Evolutionary conservation across 495 filamentous ascomycete genomes (phyloP).

Genomic region (Stereocaulon alpinum): DNA sequence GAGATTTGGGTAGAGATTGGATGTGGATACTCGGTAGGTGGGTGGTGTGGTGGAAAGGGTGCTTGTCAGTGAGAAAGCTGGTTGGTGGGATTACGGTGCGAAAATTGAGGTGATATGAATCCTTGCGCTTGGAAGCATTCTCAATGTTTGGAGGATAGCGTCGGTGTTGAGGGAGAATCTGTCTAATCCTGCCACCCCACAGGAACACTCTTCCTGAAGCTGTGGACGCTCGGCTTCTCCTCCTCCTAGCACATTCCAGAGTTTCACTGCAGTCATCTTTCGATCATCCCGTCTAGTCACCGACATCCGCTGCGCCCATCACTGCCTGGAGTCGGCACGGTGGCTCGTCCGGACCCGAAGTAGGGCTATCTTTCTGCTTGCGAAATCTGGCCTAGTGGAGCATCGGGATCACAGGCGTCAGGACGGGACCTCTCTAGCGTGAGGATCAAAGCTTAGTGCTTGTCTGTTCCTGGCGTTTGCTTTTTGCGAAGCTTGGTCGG

Average conservation of each 20-base stretch:
- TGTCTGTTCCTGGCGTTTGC: conserved; percentile 46
- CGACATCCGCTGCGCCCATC: conserved; percentile 11
- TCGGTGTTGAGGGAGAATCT: neutral
- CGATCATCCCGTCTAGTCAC: conserved; percentile 6
- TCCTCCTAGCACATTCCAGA: conserved; percentile 18
- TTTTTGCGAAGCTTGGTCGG: conserved; percentile 16
- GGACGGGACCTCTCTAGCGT: conserved; percentile 82
- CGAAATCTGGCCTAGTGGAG: conserved; percentile 2
- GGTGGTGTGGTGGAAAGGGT: conserved; percentile 1
- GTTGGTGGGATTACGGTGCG: conserved; percentile 19
- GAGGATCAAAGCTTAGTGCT: conserved; percentile 92
- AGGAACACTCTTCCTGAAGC: neutral
- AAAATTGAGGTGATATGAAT: conserved; percentile 1
- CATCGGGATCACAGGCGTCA: conserved; percentile 19
- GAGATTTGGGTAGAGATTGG: conserved; percentile 27
- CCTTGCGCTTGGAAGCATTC: neutral
- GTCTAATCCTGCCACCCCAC: conserved; percentile 2
- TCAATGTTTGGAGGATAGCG: neutral
- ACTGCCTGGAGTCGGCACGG: conserved; percentile 7
- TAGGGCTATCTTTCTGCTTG: conserved; percentile 5
- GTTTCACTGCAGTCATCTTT: conserved; percentile 7
- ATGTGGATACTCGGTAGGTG: neutral
- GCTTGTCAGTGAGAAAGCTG: conserved; percentile 9
- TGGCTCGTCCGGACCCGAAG: neutral
- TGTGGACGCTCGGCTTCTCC: neutral